A percentile compares a stretch with the other conserved stretches of the same genome.
These are phyloP conservation scores for Mortierella sp. DNA, from an alignment of 371 early-diverging fungal species.

Conservation along the genomic window DNA sequence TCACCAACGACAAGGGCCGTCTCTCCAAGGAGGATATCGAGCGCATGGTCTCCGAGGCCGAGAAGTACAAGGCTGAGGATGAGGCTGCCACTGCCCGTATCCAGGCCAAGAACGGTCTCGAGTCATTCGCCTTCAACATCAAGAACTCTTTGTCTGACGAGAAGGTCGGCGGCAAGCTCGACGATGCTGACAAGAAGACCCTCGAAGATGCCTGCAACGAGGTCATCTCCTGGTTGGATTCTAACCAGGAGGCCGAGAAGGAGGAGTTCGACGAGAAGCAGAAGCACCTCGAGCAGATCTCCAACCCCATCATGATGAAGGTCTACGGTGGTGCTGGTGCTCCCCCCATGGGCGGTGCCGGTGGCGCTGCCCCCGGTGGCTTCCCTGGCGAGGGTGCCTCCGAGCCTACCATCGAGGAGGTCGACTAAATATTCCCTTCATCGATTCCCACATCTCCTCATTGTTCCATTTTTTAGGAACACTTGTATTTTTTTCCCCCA, in stretches of 20 bases:
- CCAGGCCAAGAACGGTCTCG: conserved; percentile 91
- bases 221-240: conserved; percentile 90
- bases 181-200: conserved; percentile 88
- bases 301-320: conserved; percentile 97
- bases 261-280: conserved; percentile 94
- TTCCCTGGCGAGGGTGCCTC: conserved; percentile 62
- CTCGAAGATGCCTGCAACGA: conserved; percentile 86
- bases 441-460: background rate
- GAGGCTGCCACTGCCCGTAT: conserved; percentile 91
- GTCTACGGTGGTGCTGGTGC: conserved; percentile 85
- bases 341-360: conserved; percentile 70
- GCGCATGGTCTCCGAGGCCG: conserved; percentile 96
- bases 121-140: conserved; percentile 94
- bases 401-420: conserved; percentile 89
- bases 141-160: conserved; percentile 90
- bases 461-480: conserved; percentile 7
- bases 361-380: conserved; percentile 76
- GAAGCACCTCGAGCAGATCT: conserved; percentile 94
- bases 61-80: conserved; percentile 97
- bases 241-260: conserved; percentile 91
- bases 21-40: conserved; percentile 98
- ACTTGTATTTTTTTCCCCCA: conserved; percentile 34
- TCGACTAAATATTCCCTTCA: conserved; percentile 65
- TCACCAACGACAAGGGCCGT: conserved; percentile 99
- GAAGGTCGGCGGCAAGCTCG: conserved; percentile 86